Evolutionary conservation across 208 protist species (phyloP).

Genomic region (Porcisia deanei): DNA sequence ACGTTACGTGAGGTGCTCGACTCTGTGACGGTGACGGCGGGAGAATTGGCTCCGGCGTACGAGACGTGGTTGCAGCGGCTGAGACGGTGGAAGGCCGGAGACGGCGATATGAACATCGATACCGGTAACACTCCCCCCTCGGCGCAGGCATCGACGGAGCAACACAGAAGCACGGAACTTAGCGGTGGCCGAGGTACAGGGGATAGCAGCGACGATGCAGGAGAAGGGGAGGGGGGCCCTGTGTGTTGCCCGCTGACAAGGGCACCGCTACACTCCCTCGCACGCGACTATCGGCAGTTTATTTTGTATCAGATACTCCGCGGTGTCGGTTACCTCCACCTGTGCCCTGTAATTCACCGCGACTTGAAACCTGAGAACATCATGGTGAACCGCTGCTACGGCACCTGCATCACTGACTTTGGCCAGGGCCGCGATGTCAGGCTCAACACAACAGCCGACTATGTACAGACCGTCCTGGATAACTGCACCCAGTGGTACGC

Average conservation of each 20-base stretch:
- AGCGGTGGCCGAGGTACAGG: neutral
- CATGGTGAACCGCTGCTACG: slow-evolving; percentile 91
- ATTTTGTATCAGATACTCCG: slow-evolving; percentile 97
- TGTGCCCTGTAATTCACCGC: slow-evolving; percentile 87
- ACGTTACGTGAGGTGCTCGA: slow-evolving; percentile 87
- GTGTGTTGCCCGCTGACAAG: slow-evolving; percentile 43
- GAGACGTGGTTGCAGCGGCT: neutral
- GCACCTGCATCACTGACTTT: slow-evolving; percentile 96
- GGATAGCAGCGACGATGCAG: neutral
- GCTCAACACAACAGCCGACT: slow-evolving; percentile 32
- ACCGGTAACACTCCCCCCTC: neutral
- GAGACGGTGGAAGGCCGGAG: neutral
- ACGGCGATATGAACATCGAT: neutral
- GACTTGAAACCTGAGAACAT: slow-evolving; percentile 95
- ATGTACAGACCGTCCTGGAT: slow-evolving; percentile 67
- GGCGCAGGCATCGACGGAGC: neutral
- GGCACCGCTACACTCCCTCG: slow-evolving; percentile 87
- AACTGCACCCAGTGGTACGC: slow-evolving; percentile 97
- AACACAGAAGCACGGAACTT: neutral
- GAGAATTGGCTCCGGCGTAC: slow-evolving; percentile 30
- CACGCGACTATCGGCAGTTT: slow-evolving; percentile 96
- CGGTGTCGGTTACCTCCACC: slow-evolving; percentile 95
- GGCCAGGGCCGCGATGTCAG: slow-evolving; percentile 94
- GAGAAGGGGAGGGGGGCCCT: neutral
- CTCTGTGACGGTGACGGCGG: slow-evolving; percentile 35